Evolutionary conservation across 2,329 filamentous ascomycete species (phyloP), one percentile per base, ranked within the genome.

Genomic region (Stemphylium lycopersici): DNA sequence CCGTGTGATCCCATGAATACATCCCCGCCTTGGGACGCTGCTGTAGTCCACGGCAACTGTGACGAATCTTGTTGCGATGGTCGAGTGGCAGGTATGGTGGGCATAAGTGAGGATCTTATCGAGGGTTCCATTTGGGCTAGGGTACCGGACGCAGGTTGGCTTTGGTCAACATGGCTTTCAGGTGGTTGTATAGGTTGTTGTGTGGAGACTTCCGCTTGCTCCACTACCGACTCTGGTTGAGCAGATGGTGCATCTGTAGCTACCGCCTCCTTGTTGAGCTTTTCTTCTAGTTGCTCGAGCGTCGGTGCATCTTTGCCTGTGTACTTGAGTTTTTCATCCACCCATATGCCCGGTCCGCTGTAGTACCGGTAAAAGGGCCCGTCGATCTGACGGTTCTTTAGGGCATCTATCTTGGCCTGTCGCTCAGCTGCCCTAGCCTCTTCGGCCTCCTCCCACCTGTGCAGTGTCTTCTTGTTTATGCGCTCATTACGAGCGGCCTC

Each of bases 391-490:
- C 93, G 86, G 72, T 92, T 91, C 67, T 96, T 90, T 64, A 98
- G 80, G 12, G 93, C 95, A 34, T 93, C 92, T 42, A 98, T 81
- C 76, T 90, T 93, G 36, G 87, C 89, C 60, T 87, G 84, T 57
- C 93, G 84, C 69, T 96, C 90, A 66, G 93, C 91, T 62, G 93
- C 90, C 54, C 93, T 87, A 72, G 89, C 87, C 76, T 91, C 92
- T 77, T 99, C 95, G 6, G 91, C 90, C 74, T 91, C 89, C 74
- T 98, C 93, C 93, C 93, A 98, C 51, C 91, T 84, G 70, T 93
- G 97, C 69, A 96, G 78, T 75, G 89, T 98, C 81, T 91, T 96
- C 64, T 89, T 85, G 75, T 99, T 97, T 66, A 88, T 83, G 75
- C 89, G 89, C 76, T 98, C 95, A 6, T 96, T 88, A 47, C 87